Conservation (phyloP, 1,284 basidiomycete species). For the Hypsizygus ulmarius region DNA sequence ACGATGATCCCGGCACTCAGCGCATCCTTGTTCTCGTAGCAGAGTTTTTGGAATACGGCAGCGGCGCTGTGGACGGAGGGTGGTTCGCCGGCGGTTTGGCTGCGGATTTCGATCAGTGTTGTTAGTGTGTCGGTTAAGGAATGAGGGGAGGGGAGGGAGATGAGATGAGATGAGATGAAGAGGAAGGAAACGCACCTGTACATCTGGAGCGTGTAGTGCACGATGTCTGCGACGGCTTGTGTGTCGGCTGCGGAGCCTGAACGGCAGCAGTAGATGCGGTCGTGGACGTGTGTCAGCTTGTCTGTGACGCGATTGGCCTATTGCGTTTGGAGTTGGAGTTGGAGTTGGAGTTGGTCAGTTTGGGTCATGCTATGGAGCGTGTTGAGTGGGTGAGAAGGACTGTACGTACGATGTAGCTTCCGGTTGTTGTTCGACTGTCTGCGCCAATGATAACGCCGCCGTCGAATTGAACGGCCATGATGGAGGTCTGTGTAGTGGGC, state of each 20-base stretch:
- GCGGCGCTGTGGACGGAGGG: conserved; percentile 86
- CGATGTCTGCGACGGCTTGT: conserved; percentile 92
- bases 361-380: background rate
- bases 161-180: conserved; percentile 3
- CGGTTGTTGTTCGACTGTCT: conserved; percentile 95
- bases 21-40: conserved; percentile 92
- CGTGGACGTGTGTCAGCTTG: conserved; percentile 96
- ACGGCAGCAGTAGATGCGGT: conserved; percentile 98
- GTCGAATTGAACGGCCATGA: conserved; percentile 98
- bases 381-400: background rate
- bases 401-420: conserved; percentile 85
- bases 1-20: conserved; percentile 96
- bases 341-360: no score
- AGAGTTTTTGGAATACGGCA: conserved; percentile 83
- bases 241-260: conserved; percentile 98
- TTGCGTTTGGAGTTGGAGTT: no score
- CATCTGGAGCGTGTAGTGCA: conserved; percentile 86
- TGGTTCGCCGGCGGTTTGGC: conserved; percentile 64
- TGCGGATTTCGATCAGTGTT: conserved; percentile 25
- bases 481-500: conserved; percentile 73
- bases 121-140: no score
- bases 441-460: conserved; percentile 96
- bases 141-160: conserved; percentile 3
- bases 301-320: conserved; percentile 98
- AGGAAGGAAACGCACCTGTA: conserved; percentile 50